Percentiles rank a stretch among this genome's conserved stretches.
phyloP scores from a whole-genome alignment of 352 stramenopile species.

The Pythium periplocum region DNA sequence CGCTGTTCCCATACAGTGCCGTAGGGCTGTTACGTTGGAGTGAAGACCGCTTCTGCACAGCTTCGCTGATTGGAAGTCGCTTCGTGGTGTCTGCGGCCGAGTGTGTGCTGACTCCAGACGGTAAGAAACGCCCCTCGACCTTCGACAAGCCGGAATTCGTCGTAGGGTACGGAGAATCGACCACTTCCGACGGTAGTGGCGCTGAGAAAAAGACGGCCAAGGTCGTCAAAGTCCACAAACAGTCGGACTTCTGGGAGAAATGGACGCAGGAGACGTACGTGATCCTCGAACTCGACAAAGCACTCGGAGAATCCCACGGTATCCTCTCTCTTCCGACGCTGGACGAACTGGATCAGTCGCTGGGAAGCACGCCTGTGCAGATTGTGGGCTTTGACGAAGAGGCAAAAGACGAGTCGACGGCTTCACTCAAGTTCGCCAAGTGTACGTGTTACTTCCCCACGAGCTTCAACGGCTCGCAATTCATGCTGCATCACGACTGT shows the following conservation, averaged over 20 bases:
- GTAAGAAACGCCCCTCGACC: conserved; percentile 19
- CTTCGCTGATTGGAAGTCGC: conserved; percentile 40
- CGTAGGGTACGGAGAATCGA: conserved; percentile 12
- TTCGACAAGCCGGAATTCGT: conserved; percentile 24
- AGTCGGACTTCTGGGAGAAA: conserved; percentile 61
- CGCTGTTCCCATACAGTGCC: conserved; percentile 40
- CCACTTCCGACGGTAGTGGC: background rate
- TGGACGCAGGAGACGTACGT: conserved; percentile 60
- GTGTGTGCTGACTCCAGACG: conserved; percentile 37
- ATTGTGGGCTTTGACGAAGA: conserved; percentile 38
- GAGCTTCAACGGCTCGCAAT: conserved; percentile 33
- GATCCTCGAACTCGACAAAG: conserved; percentile 47
- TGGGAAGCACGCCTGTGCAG: conserved; percentile 38
- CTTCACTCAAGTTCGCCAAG: conserved; percentile 27
- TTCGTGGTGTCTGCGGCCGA: conserved; percentile 52
- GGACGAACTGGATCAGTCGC: conserved; percentile 21
- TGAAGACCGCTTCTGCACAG: conserved; percentile 38
- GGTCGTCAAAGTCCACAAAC: conserved; percentile 45
- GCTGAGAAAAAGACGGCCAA: conserved; percentile 5
- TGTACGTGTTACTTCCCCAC: conserved; percentile 47
- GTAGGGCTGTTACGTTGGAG: conserved; percentile 51
- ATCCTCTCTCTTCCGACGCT: conserved; percentile 30
- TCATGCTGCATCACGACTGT: conserved; percentile 57
- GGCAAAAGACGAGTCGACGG: conserved; percentile 3
- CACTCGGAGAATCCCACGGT: conserved; percentile 27